phyloP scores from a whole-genome alignment of 2,329 filamentous ascomycete genomes.

The Aspergillus sp. region DNA sequence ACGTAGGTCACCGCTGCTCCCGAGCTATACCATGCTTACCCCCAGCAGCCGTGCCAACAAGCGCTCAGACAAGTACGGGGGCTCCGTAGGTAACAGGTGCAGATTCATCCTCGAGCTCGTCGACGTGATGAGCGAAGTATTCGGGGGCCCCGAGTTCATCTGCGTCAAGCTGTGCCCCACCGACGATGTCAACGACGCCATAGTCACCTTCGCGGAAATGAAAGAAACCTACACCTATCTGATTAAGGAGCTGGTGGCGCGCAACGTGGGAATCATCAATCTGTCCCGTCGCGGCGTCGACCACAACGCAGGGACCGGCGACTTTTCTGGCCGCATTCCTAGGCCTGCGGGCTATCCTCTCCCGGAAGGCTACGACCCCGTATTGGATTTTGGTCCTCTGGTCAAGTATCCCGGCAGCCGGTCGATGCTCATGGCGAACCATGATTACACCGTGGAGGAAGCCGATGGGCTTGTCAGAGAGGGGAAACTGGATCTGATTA shows the following conservation, averaged over 20 bases:
- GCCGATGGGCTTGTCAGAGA: constrained; percentile 18
- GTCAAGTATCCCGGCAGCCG: constrained; percentile 27
- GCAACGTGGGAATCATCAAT: constrained; percentile 12
- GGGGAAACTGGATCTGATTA: constrained; percentile 22
- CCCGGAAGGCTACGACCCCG: constrained; percentile 18
- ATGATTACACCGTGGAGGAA: constrained; percentile 24
- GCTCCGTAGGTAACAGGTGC: background rate
- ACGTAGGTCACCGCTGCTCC: background rate
- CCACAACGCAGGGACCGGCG: background rate
- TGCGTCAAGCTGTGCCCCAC: constrained; percentile 28
- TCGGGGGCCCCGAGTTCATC: constrained; percentile 19
- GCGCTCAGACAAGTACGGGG: background rate
- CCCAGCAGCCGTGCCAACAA: background rate
- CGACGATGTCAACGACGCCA: constrained; percentile 25
- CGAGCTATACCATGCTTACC: background rate
- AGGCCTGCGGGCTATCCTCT: constrained; percentile 11
- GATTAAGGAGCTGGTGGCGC: constrained; percentile 13
- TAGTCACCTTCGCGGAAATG: constrained; percentile 16
- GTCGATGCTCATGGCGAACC: constrained; percentile 26
- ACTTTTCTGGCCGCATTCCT: background rate
- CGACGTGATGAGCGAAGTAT: constrained; percentile 26
- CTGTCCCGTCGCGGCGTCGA: constrained; percentile 15
- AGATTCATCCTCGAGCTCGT: constrained; percentile 4
- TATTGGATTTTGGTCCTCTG: constrained; percentile 23
- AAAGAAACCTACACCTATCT: constrained; percentile 16